Base-by-base conservation (phyloP, 2,329 filamentous ascomycete species). In the Microcyclosporella mali region DNA sequence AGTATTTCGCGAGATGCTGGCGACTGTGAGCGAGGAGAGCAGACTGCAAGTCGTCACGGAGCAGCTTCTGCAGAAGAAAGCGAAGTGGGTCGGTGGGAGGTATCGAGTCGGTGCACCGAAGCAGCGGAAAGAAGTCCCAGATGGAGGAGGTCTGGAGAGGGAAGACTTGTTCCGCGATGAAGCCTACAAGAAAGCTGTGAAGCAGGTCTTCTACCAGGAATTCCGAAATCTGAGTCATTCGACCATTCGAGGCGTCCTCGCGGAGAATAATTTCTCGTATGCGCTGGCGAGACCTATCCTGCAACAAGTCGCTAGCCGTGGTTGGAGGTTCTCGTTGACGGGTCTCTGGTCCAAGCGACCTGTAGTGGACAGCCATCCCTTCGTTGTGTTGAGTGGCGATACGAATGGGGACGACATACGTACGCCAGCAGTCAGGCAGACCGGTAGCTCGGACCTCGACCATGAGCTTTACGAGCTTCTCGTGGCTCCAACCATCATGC, bases 241-340 rank as follows among this genome's bases (percentile, higher is more conserved):
- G 1, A 81, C 84, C 3, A 84, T 90, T 64, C 79, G 82, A 58
- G 85, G 82, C 7, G 85, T 92, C 6, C 74, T 92, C 36, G 85
- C 85, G 37, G 86, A 92, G 63, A 79, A 77, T 58, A 92, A 92
- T 65, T 81, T 85, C 64, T 84, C 82, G 7, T 92, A 90, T 56
- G 78, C 83, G 16, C 75, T 82, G 21, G 81, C 84, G 10, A 75
- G 85, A 28, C 77, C 76, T 12, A 85, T 82, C 2, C 75, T 92
- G 12, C 75, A 85, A 40, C 74, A 73, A 1, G 66, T 90, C 10
- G 81, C 82, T 6, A 77, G 78, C 33, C 85, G 81, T 61, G 87
- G 85, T 27, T 92, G 86, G 86, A 77, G 84, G 35, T 85, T 83
- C 47, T 81, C 83, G 28, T 71, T 90, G 40, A 79, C 83, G 1